Percentiles rank a stretch among this genome's conserved stretches.
Conservation (phyloP, 1,284 basidiomycete species). For the Marasmius fiardii region DNA sequence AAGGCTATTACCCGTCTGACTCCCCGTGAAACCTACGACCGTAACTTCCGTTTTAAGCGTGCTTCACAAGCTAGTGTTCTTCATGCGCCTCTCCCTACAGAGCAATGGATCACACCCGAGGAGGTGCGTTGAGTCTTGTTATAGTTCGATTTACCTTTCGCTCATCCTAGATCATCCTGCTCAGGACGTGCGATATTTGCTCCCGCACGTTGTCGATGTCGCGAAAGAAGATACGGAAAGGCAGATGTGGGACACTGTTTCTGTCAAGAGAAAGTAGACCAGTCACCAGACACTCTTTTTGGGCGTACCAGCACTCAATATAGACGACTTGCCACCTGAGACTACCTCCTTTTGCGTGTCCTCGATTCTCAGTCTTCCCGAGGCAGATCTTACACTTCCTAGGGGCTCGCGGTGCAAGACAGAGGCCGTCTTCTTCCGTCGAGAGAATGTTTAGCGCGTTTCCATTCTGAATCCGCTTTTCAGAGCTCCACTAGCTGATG, state of each 20-base stretch:
- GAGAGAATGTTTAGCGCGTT: too few species aligned
- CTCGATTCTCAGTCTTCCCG: too few species aligned
- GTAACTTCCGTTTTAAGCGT: slow-evolving; percentile 85
- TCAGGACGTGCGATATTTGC: slow-evolving; percentile 91
- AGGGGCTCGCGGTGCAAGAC: too few species aligned
- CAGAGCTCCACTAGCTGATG: too few species aligned
- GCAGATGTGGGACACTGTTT: slow-evolving; percentile 78
- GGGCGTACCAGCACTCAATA: not conserved
- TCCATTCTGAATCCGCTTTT: too few species aligned
- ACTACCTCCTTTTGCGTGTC: not conserved
- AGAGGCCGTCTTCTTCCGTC: too few species aligned
- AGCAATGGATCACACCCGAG: slow-evolving; percentile 76
- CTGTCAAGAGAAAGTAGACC: slow-evolving; percentile 61
- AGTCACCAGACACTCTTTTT: too few species aligned
- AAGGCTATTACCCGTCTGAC: slow-evolving; percentile 88
- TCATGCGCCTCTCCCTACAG: slow-evolving; percentile 83
- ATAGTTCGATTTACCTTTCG: slow-evolving; percentile 1
- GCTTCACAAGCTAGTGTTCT: slow-evolving; percentile 81
- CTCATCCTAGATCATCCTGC: slow-evolving; percentile 13
- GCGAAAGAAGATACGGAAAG: slow-evolving; percentile 81
- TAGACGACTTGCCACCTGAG: slow-evolving; percentile 5
- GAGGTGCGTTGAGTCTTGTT: slow-evolving; percentile 66
- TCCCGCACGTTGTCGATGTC: slow-evolving; percentile 77
- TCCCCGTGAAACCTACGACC: slow-evolving; percentile 83
- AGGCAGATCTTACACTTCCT: too few species aligned